Conservation (phyloP, 345 rosid species). For the Gossypium raimondii region DNA sequence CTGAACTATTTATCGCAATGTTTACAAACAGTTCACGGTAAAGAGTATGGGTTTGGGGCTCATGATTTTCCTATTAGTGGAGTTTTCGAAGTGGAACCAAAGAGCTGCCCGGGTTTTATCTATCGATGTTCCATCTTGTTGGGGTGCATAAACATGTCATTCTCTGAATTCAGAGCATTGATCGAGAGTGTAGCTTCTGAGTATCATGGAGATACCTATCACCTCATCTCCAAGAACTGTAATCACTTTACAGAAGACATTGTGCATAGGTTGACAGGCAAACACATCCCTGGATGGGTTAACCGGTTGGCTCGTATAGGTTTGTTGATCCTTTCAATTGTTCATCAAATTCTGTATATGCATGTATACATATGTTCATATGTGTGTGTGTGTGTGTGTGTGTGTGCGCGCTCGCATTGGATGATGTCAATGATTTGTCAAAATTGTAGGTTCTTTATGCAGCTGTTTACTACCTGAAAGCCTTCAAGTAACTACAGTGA, state of each 20-base stretch:
- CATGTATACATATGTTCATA: background rate
- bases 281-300: constrained; percentile 67
- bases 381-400: background rate
- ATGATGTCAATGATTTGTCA: constrained; percentile 3
- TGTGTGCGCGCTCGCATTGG: background rate
- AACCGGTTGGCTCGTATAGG: constrained; percentile 77
- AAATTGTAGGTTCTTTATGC: constrained; percentile 51
- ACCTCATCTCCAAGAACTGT: constrained; percentile 76
- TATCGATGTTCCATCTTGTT: constrained; percentile 50
- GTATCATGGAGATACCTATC: constrained; percentile 79
- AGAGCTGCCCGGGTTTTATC: constrained; percentile 61
- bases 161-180: constrained; percentile 46
- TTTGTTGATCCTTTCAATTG: constrained; percentile 13
- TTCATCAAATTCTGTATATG: background rate
- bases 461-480: constrained; percentile 79
- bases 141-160: constrained; percentile 44
- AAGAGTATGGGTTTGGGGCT: constrained; percentile 75
- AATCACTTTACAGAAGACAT: constrained; percentile 73
- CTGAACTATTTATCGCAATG: background rate
- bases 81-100: constrained; percentile 79
- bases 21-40: constrained; percentile 59
- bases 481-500: constrained; percentile 68
- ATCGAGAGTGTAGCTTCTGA: constrained; percentile 62
- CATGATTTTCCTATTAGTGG: constrained; percentile 75
- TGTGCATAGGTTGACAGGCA: constrained; percentile 48